phyloP scores from a whole-genome alignment of 2,329 filamentous ascomycete genomes.

The Curvularia spicifera region DNA sequence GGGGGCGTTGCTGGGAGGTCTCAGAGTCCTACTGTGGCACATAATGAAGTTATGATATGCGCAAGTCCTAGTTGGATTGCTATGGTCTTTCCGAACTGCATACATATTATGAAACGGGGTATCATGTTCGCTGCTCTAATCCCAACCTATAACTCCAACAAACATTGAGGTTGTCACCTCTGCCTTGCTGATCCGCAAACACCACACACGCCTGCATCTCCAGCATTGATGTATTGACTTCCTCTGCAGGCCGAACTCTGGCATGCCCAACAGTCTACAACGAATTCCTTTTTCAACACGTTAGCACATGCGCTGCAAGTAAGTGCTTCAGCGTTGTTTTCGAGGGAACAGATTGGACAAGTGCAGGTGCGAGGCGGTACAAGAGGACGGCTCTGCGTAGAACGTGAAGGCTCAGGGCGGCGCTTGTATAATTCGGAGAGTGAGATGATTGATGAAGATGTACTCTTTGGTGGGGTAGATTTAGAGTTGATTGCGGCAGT shows the following conservation, averaged over 20 bases:
- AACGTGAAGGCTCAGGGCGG: neutral
- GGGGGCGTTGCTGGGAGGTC: neutral
- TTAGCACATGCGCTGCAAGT: slow-evolving; percentile 75
- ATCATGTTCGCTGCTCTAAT: neutral
- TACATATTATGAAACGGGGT: neutral
- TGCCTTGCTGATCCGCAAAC: slow-evolving; percentile 61
- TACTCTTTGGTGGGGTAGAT: neutral
- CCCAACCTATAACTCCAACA: neutral
- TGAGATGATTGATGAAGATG: neutral
- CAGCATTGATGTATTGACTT: slow-evolving; percentile 69
- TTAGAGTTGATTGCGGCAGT: neutral
- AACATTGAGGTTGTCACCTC: neutral
- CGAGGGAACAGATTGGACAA: slow-evolving; percentile 72
- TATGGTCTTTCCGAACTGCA: neutral
- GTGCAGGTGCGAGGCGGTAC: neutral
- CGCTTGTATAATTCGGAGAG: neutral
- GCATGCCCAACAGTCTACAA: slow-evolving; percentile 70
- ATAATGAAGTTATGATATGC: slow-evolving; percentile 17
- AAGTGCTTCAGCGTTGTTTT: slow-evolving; percentile 61
- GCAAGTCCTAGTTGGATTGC: neutral
- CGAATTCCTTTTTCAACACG: slow-evolving; percentile 64
- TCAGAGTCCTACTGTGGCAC: neutral
- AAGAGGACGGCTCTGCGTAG: neutral
- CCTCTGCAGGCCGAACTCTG: slow-evolving; percentile 61
- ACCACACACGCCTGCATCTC: slow-evolving; percentile 73